Percentiles rank a stretch among this genome's conserved stretches.
These are phyloP conservation scores for Septoria petroselini DNA, from an alignment of 2,329 filamentous ascomycete genomes.

Conservation along the genomic window DNA sequence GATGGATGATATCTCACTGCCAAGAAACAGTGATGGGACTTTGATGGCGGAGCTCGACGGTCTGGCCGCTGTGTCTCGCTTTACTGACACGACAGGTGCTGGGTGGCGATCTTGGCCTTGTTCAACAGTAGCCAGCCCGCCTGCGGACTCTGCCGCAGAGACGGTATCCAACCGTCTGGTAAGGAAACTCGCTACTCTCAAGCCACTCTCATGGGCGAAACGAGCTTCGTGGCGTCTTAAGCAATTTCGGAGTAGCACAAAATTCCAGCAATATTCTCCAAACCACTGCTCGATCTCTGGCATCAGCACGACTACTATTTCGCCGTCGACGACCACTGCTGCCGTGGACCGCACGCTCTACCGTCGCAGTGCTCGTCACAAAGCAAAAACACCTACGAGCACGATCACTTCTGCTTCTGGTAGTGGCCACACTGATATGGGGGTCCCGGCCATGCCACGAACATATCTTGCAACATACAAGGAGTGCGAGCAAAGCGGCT, in stretches of 20 bases:
- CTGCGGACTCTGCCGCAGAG: neutral
- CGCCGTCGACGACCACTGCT: neutral
- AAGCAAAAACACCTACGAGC: neutral
- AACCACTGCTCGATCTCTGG: neutral
- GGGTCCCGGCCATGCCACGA: no score
- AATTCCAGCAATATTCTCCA: neutral
- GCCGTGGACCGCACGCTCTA: neutral
- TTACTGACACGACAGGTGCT: neutral
- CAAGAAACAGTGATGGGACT: slow-evolving; percentile 7
- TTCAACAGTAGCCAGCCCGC: neutral
- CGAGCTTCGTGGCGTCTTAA: slow-evolving; percentile 3
- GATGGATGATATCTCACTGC: slow-evolving; percentile 9
- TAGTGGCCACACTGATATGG: no score
- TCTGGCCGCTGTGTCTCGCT: neutral
- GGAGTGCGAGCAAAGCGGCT: neutral
- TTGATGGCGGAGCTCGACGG: slow-evolving; percentile 10
- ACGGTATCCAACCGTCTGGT: slow-evolving; percentile 1
- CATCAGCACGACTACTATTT: neutral
- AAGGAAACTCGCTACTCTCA: slow-evolving; percentile 6
- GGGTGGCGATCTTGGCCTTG: neutral
- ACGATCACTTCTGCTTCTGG: no score
- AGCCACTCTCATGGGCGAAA: slow-evolving; percentile 7
- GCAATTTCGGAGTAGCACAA: neutral
- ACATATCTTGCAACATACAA: neutral
- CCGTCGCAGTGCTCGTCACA: neutral